Base-by-base conservation (phyloP, 192 early-diverging fungal genomes). In the Haplosporangium gracile region DNA sequence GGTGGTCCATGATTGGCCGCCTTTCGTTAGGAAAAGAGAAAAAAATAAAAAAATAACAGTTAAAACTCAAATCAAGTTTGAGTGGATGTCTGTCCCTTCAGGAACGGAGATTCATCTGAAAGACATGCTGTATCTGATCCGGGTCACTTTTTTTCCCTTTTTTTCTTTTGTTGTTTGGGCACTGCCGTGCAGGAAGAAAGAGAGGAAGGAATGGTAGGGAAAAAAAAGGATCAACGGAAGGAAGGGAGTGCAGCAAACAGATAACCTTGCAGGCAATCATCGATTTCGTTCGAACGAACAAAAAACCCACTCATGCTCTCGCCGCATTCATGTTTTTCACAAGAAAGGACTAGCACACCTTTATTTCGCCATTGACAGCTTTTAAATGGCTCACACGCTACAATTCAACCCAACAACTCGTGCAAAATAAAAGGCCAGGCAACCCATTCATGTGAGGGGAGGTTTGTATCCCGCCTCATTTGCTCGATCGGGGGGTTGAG, bases 81-180 rank as follows among this genome's bases (percentile, higher is more conserved):
- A 65, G 60, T 65, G 60, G 29, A 10, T 26, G 24, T 26, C 24
- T n/a, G 26, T 34, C n/a, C 60, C 60, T 32, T 32, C 60, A 65
- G 60, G 60, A 65, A 65, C 60, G 60, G 60, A 65, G 60, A 65
- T 65, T 65, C 60, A 65, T 65, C 60, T 29, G 29, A 6, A 32
- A 65, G 24, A 65, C 49, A 20, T 51, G 49, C 29, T 65, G 6
- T 60, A 65, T 65, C 60, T 65, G 60, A 65, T 65, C 60, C 29
- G 60, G 60, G 60, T 65, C 60, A 32, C 60, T 65, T 34, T 63
- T 63, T 53, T 53, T 53, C 5, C 22, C 22, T 5, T 22, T 57
- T 10, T 60, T 60, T 26, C n/a, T 32, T 65, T 65, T 65, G 2
- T 26, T 32, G 2, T 32, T 65, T 65, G 60, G 60, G 29, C 60